Evolutionary conservation across 768 basidiomycete species (phyloP).

Genomic region (Hemileccinum rubropunctum): DNA sequence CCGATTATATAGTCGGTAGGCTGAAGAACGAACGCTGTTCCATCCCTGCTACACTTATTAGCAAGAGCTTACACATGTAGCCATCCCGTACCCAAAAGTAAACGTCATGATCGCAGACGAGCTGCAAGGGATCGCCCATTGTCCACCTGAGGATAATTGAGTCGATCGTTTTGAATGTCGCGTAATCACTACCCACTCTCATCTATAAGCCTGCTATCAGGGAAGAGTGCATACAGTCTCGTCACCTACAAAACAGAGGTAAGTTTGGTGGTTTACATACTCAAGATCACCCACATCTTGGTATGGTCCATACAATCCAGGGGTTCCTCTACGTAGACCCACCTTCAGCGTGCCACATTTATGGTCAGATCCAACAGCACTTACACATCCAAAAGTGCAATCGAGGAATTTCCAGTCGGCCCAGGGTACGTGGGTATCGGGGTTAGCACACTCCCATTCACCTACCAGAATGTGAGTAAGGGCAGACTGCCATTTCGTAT

Average conservation of each 20-base stretch:
- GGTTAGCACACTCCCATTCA: conserved; percentile 51
- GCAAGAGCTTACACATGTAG: not conserved
- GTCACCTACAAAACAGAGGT: conserved; percentile 48
- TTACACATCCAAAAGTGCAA: conserved; percentile 75
- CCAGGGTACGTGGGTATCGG: conserved; percentile 65
- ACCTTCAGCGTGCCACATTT: conserved; percentile 1
- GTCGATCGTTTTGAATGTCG: not conserved
- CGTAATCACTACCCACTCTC: conserved; percentile 35
- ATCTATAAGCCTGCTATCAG: conserved; percentile 67
- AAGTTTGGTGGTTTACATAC: not conserved
- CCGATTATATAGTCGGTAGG: conserved; percentile 81
- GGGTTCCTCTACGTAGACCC: conserved; percentile 50
- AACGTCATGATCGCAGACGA: conserved; percentile 58
- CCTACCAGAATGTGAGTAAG: conserved; percentile 34
- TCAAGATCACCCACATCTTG: conserved; percentile 55
- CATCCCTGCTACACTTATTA: conserved; percentile 17
- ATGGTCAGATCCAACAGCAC: conserved; percentile 23
- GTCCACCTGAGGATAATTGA: conserved; percentile 43
- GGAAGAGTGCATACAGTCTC: conserved; percentile 58
- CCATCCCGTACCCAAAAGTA: conserved; percentile 59
- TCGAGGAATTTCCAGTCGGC: conserved; percentile 49
- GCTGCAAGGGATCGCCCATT: conserved; percentile 76
- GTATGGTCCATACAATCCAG: conserved; percentile 74
- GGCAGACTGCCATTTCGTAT: not conserved
- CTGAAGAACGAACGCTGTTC: conserved; percentile 52